phyloP scores from a whole-genome alignment of 2,329 filamentous ascomycete genomes.

The Huntiella bhutanensis region DNA sequence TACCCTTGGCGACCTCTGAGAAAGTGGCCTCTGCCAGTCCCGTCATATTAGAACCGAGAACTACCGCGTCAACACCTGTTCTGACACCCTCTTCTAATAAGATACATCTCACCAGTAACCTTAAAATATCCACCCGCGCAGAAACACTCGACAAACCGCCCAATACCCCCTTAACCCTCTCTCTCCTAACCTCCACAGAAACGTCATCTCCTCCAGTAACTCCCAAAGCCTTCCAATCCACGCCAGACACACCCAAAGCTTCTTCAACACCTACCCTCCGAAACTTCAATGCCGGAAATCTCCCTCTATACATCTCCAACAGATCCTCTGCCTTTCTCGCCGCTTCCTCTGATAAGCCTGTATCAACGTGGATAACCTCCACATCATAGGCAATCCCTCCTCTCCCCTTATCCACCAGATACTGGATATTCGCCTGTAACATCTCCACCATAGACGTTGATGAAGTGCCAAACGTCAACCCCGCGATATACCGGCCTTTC shows the following conservation, averaged over 20 bases:
- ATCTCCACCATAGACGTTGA: conserved; percentile 63
- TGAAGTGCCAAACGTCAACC: conserved; percentile 66
- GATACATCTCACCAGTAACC: conserved; percentile 52
- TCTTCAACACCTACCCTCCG: conserved; percentile 43
- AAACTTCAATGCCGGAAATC: conserved; percentile 50
- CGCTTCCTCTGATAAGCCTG: conserved; percentile 17
- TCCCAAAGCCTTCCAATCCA: conserved; percentile 35
- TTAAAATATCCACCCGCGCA: conserved; percentile 53
- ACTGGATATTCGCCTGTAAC: conserved; percentile 48
- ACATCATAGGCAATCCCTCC: conserved; percentile 50
- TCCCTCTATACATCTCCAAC: conserved; percentile 31
- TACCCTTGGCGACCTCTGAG: conserved; percentile 74
- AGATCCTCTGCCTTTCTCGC: conserved; percentile 26
- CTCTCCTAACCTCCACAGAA: conserved; percentile 4
- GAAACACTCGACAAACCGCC: conserved; percentile 50
- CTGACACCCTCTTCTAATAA: conserved; percentile 45
- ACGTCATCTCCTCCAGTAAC: background rate
- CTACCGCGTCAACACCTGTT: conserved; percentile 45
- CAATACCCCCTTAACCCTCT: conserved; percentile 35
- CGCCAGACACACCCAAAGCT: conserved; percentile 31
- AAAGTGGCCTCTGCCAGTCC: conserved; percentile 72
- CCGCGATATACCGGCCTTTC: conserved; percentile 41
- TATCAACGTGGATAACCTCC: conserved; percentile 37
- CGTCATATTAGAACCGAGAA: conserved; percentile 78
- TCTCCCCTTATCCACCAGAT: conserved; percentile 40